phyloP scores from a whole-genome alignment of 306 rosid genomes.

The Acacia melanoxylon region DNA sequence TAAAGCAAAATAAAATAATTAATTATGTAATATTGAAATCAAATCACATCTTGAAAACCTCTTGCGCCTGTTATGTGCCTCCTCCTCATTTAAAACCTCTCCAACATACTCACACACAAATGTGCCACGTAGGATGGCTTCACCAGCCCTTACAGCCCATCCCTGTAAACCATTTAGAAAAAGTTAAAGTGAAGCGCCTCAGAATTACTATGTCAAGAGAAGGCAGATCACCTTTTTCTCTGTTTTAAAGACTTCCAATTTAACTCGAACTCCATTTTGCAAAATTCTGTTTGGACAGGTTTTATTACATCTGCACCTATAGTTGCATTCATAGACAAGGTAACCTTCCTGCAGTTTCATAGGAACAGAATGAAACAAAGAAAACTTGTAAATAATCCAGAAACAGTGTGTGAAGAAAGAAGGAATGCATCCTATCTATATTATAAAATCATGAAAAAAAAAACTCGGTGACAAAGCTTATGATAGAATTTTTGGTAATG shows the following conservation, averaged over 20 bases:
- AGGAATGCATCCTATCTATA: neutral
- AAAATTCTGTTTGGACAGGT: conserved; percentile 84
- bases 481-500: neutral
- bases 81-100: conserved; percentile 74
- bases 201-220: conserved; percentile 24
- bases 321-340: conserved; percentile 94
- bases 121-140: conserved; percentile 84
- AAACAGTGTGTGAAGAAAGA: conserved; percentile 7
- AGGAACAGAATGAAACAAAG: conserved; percentile 22
- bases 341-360: conserved; percentile 86
- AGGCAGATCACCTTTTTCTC: conserved; percentile 68
- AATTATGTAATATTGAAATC: conserved; percentile 2
- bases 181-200: conserved; percentile 37
- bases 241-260: conserved; percentile 83
- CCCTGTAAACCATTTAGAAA: conserved; percentile 54
- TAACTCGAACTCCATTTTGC: conserved; percentile 93
- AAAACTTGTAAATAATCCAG: conserved; percentile 25
- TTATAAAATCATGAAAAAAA: neutral
- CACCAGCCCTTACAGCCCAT: conserved; percentile 95
- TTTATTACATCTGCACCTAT: conserved; percentile 77
- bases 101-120: conserved; percentile 94
- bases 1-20: neutral
- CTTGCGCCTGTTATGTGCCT: conserved; percentile 65
- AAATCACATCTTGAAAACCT: conserved; percentile 51
- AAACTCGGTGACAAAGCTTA: neutral